These are phyloP conservation scores for Avena insularis DNA, from an alignment of 176 grass and related monocot species.

Conservation along the genomic window DNA sequence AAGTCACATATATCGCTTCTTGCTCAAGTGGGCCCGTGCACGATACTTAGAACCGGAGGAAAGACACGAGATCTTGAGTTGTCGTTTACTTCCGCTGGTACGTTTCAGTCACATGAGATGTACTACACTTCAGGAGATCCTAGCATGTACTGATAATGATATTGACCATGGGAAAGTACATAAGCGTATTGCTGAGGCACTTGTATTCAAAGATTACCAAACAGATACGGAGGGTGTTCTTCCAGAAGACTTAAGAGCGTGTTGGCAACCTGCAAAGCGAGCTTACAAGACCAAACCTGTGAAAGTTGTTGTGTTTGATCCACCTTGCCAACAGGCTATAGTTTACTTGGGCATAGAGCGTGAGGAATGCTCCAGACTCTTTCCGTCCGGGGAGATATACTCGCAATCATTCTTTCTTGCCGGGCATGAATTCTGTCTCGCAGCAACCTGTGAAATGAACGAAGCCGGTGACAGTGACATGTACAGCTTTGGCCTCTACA, in stretches of 20 bases:
- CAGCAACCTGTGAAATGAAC: constrained; percentile 74
- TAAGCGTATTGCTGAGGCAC: constrained; percentile 69
- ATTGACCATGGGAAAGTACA: constrained; percentile 65
- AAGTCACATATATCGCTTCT: constrained; percentile 73
- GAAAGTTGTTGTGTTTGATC: constrained; percentile 83
- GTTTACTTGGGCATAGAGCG: constrained; percentile 77
- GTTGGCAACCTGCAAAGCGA: constrained; percentile 50
- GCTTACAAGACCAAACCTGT: constrained; percentile 78
- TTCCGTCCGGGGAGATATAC: constrained; percentile 65
- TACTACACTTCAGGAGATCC: constrained; percentile 72
- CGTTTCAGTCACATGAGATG: constrained; percentile 81
- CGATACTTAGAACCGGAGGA: constrained; percentile 70
- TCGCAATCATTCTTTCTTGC: constrained; percentile 75
- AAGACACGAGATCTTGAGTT: constrained; percentile 69
- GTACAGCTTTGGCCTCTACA: constrained; percentile 79
- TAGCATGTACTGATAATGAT: constrained; percentile 52
- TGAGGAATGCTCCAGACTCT: constrained; percentile 74
- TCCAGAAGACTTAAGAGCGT: constrained; percentile 48
- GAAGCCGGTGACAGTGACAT: constrained; percentile 42
- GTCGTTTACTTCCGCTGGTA: constrained; percentile 61
- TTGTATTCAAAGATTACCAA: constrained; percentile 73
- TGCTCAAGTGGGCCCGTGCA: constrained; percentile 65
- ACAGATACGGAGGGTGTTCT: constrained; percentile 61
- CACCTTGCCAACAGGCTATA: constrained; percentile 63
- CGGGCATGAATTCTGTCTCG: constrained; percentile 77